Evolutionary conservation across 306 rosid genomes (phyloP), one percentile per base, ranked within the genome.

Genomic region (Dryas octopetala): DNA sequence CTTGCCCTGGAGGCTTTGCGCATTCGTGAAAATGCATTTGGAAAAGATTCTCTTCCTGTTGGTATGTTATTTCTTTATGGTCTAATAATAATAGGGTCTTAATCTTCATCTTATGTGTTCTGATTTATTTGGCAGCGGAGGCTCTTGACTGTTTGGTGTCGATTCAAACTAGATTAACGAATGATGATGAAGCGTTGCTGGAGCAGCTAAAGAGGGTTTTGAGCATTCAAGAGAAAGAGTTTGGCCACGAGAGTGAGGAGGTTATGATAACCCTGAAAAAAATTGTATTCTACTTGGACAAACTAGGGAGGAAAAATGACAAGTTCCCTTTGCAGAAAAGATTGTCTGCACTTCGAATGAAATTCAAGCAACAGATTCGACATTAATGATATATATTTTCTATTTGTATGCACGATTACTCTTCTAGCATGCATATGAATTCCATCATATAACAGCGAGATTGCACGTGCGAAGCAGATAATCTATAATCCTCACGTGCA

Each of bases 61-160:
- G 97, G 98, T 91, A 80, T 11, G 65, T 16, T 6, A 5, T 52
- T 79, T 19, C 49, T 4, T 50, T 6, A 4, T 5, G 12, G 5
- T n/a, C 49, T 19, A 38, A 43, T 9, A n/a, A 13, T 63, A 7
- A 32, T 10, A 8, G 4, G 12, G 11, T 59, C 47, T 19, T 12
- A 9, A 4, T 58, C 61, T 19, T 12, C 14, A 4, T 58, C 61
- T 71, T 47, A 62, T 48, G 13, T 32, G 23, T 51, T 68, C 6
- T 51, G 26, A 51, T 62, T 17, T 52, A 12, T 12, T 70, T 71
- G 79, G 81, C 94, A 91, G 98, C 95, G 16, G 98, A 94, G 88
- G 97, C 93, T 71, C 86, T 94, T 67, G 95, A 91, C 67, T 90
- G 97, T 83, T 75, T 91, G 87, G 96, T 89, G 68, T 94, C 93